A percentile compares a stretch with the other conserved stretches of the same genome.
phyloP scores from a whole-genome alignment of 805 yeast genomes.

The Yarrowia yakushimensis region DNA sequence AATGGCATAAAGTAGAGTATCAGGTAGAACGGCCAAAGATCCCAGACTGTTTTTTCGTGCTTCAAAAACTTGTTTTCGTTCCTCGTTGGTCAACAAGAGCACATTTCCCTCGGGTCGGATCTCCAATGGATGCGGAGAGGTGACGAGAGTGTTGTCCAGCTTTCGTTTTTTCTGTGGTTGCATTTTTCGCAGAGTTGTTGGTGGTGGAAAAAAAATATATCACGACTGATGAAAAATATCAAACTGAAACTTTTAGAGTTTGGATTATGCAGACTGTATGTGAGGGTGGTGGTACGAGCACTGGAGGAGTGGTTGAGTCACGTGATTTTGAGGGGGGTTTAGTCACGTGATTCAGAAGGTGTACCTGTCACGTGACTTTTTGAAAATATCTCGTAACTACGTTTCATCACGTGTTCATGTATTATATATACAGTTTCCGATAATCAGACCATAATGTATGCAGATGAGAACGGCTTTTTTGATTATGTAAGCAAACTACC shows the following conservation, averaged over 20 bases:
- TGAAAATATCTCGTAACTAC: too few species aligned
- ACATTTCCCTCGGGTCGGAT: slow-evolving; percentile 75
- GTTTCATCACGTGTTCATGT: too few species aligned
- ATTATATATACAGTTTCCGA: too few species aligned
- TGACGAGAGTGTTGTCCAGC: slow-evolving; percentile 9
- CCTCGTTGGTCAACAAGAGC: slow-evolving; percentile 37
- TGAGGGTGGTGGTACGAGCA: not conserved
- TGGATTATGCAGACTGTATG: not conserved
- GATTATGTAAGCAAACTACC: too few species aligned
- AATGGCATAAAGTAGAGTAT: slow-evolving; percentile 58
- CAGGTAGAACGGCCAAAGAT: slow-evolving; percentile 49
- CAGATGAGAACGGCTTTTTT: too few species aligned
- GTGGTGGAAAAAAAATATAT: not conserved
- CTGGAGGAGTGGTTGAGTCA: too few species aligned
- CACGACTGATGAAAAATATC: not conserved
- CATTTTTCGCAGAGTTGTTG: not conserved
- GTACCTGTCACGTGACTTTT: too few species aligned
- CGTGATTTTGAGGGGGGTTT: not conserved
- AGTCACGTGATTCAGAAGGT: too few species aligned
- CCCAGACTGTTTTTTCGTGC: not conserved
- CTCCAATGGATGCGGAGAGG: slow-evolving; percentile 59
- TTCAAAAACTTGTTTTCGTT: not conserved
- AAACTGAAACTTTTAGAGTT: slow-evolving; percentile 1
- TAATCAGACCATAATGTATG: too few species aligned
- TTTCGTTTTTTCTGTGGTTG: not conserved